Percentiles rank a stretch among this genome's conserved stretches.
Conservation (phyloP, 2,329 filamentous ascomycete genomes). For the Curvularia spicifera region DNA sequence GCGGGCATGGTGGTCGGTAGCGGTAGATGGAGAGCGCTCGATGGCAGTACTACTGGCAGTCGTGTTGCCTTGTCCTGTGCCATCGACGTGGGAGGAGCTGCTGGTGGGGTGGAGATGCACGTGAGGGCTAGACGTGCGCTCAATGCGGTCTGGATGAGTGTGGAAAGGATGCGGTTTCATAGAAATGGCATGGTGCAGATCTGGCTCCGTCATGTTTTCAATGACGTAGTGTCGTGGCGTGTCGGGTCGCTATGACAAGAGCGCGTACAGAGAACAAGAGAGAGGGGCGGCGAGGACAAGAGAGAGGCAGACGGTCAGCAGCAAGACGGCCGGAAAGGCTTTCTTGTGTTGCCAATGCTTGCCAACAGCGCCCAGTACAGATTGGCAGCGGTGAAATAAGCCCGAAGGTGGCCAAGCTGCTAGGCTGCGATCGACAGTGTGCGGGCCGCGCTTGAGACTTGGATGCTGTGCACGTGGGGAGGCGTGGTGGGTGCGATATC, state of each 20-base stretch:
- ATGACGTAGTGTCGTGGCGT: neutral
- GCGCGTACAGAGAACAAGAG: neutral
- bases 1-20: slow-evolving; percentile 45
- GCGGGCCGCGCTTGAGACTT: slow-evolving; percentile 9
- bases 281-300: too few species aligned
- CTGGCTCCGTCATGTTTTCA: slow-evolving; percentile 51
- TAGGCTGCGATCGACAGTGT: slow-evolving; percentile 1
- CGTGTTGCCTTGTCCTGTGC: slow-evolving; percentile 22
- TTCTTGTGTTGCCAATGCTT: neutral
- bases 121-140: slow-evolving; percentile 41
- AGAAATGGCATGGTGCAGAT: slow-evolving; percentile 57
- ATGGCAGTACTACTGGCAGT: slow-evolving; percentile 51
- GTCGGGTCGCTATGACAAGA: neutral
- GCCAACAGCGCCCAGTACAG: neutral
- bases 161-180: slow-evolving; percentile 56
- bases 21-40: slow-evolving; percentile 39
- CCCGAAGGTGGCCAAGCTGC: slow-evolving; percentile 2
- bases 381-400: slow-evolving; percentile 2
- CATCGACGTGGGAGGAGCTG: slow-evolving; percentile 26
- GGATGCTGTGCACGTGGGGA: slow-evolving; percentile 23
- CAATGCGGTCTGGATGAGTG: slow-evolving; percentile 36
- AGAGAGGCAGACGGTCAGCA: neutral
- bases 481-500: slow-evolving; percentile 5
- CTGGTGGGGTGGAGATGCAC: slow-evolving; percentile 28
- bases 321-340: neutral